Base-by-base conservation (phyloP, 495 filamentous ascomycete genomes). In the Neohortaea acidophila region DNA sequence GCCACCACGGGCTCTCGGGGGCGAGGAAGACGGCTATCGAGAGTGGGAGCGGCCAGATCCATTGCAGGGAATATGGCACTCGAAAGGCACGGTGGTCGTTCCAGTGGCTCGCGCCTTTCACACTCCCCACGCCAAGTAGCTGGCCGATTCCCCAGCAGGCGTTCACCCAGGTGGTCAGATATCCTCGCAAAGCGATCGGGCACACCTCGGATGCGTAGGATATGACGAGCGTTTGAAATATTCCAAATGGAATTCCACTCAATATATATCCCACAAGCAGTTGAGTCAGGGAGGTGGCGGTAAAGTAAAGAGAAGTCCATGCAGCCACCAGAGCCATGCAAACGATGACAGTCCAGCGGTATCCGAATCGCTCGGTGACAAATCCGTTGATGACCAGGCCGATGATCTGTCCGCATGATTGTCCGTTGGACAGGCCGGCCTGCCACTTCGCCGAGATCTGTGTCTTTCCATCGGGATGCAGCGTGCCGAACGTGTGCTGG, bases 191-290 rank as follows among this genome's bases (percentile, higher is more conserved):
- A 11, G 57, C 49, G 19, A 63, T 39, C 3, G 63, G 63, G 18
- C 56, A 52, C 21, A 83, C 77, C 50, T 86, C 81, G 33, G 79
- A 81, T 25, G 79, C 81, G 43, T 84, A 86, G 1, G 79, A 81
- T 53, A 79, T 74, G 34, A 75, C 78, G 24, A 78, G 57, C 2
- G 79, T 84, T 18, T 34, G 32, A n/a, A 34, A 34, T 19, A 86
- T 74, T 44, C 79, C 80, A 78, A 78, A 84, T 29, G 76, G 74
- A 47, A 84, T 73, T 50, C 80, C 79, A 39, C 72, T 75, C 9
- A 85, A 60, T 42, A 84, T 81, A 55, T 82, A 78, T 5, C 69
- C 79, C 5, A 75, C 69, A 13, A 80, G 67, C 11, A 85, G 64
- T 4, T 70, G 61, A 42, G 74, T 64, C n/a, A 83, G 67, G 45